Conservation (phyloP, 495 filamentous ascomycete species). For the Annulohypoxylon moriforme region DNA sequence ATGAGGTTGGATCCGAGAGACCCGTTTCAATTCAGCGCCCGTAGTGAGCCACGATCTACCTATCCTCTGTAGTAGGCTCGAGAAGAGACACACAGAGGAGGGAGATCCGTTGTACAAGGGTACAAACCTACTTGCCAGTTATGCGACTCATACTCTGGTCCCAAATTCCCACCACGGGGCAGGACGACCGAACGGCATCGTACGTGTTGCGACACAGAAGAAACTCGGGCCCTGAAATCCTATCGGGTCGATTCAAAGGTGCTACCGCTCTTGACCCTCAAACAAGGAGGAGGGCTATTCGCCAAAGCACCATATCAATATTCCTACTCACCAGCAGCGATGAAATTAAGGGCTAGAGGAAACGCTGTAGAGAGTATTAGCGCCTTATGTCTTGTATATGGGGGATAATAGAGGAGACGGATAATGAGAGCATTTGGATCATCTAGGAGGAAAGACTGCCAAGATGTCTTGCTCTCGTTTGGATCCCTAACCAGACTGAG, state of each 20-base stretch:
- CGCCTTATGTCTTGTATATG: neutral
- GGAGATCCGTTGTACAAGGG: slow-evolving; percentile 44
- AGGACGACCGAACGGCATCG: neutral
- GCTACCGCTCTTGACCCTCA: slow-evolving; percentile 56
- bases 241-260: slow-evolving; percentile 25
- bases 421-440: slow-evolving; percentile 9
- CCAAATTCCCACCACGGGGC: neutral
- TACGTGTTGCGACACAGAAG: slow-evolving; percentile 7
- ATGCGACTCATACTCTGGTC: slow-evolving; percentile 35
- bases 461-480: slow-evolving; percentile 25
- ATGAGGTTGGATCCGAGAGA: slow-evolving; percentile 61
- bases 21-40: slow-evolving; percentile 74
- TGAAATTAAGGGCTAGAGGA: slow-evolving; percentile 82
- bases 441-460: neutral
- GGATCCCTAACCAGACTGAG: slow-evolving; percentile 75
- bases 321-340: slow-evolving; percentile 81
- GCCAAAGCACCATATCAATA: slow-evolving; percentile 28
- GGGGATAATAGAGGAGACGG: slow-evolving; percentile 10
- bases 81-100: slow-evolving; percentile 33
- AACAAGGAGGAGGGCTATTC: slow-evolving; percentile 18
- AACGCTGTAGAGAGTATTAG: slow-evolving; percentile 62
- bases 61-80: slow-evolving; percentile 21
- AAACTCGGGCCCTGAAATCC: neutral
- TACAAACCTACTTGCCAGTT: slow-evolving; percentile 50
- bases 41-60: slow-evolving; percentile 79